A percentile compares a stretch with the other conserved stretches of the same genome.
These are phyloP conservation scores for Magnaporthiopsis incrustans DNA, from an alignment of 2,329 filamentous ascomycete species.

Conservation along the genomic window DNA sequence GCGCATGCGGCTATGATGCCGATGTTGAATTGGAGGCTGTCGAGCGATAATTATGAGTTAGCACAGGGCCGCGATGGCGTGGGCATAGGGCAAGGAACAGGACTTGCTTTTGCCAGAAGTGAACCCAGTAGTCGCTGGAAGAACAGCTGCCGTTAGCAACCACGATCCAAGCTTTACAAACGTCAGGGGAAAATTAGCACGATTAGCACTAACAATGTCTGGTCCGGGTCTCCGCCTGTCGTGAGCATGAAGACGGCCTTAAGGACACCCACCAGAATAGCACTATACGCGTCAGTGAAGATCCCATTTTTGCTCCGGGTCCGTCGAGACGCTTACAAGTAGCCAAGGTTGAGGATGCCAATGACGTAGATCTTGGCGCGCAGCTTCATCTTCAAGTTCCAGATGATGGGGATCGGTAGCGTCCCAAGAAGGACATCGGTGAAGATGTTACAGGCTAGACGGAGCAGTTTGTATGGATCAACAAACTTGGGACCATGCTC, in stretches of 20 bases:
- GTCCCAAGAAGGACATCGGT: slow-evolving; percentile 22
- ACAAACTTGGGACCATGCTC: too few species aligned
- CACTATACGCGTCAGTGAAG: slow-evolving; percentile 10
- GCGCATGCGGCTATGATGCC: slow-evolving; percentile 19
- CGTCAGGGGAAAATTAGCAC: not conserved
- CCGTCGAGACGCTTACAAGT: slow-evolving; percentile 16
- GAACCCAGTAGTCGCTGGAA: slow-evolving; percentile 6
- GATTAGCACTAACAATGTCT: slow-evolving; percentile 11
- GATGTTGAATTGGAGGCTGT: slow-evolving; percentile 18
- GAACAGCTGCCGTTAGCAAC: not conserved
- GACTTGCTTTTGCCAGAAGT: slow-evolving; percentile 9
- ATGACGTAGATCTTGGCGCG: slow-evolving; percentile 20
- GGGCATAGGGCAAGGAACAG: not conserved
- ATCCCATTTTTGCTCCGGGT: too few species aligned
- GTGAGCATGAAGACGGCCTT: slow-evolving; percentile 22
- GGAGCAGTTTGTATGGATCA: not conserved
- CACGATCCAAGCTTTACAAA: not conserved
- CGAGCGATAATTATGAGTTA: not conserved
- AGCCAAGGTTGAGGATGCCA: slow-evolving; percentile 22
- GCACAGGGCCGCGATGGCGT: not conserved
- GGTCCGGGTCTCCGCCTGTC: slow-evolving; percentile 19
- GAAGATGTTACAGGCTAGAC: slow-evolving; percentile 21
- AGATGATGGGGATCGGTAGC: slow-evolving; percentile 23
- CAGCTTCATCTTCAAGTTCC: slow-evolving; percentile 20
- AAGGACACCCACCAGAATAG: slow-evolving; percentile 21